Evolutionary conservation across 2,329 filamentous ascomycete species (phyloP).

Genomic region (Cladosporium cucumerinum): DNA sequence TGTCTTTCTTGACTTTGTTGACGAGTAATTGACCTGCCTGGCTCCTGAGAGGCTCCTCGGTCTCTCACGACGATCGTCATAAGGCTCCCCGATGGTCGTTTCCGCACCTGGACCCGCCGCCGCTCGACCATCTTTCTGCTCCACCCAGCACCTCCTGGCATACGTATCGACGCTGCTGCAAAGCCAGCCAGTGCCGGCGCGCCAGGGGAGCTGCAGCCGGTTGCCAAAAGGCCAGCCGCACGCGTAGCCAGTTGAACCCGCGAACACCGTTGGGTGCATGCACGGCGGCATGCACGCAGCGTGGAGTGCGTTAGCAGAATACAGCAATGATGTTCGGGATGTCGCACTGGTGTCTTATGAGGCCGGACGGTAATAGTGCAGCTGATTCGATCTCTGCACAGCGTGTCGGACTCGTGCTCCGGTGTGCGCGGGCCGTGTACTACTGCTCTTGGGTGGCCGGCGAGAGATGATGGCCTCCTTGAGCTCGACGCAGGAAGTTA

Average conservation of each 20-base stretch:
- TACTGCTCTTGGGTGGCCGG: background rate
- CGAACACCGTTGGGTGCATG: conserved; percentile 3
- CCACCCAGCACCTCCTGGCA: background rate
- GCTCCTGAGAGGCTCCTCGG: background rate
- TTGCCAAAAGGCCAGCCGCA: background rate
- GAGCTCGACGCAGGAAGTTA: background rate
- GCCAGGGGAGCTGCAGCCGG: conserved; percentile 11
- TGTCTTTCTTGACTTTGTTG: background rate
- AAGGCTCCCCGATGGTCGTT: background rate
- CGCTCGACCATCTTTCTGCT: background rate
- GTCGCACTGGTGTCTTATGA: background rate
- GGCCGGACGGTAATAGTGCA: background rate
- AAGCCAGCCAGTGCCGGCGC: conserved; percentile 9
- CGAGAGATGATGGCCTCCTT: background rate
- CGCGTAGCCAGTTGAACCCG: background rate
- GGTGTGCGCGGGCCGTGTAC: background rate
- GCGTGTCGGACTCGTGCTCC: background rate
- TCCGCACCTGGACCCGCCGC: background rate
- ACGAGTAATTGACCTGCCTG: conserved; percentile 4
- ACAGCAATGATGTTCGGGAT: background rate
- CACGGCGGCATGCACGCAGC: background rate
- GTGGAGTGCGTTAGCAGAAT: conserved; percentile 12
- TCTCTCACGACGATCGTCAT: background rate
- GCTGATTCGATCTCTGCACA: background rate
- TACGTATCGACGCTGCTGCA: background rate